Conservation (phyloP, 345 rosid species). For the Clausena lansium region DNA sequence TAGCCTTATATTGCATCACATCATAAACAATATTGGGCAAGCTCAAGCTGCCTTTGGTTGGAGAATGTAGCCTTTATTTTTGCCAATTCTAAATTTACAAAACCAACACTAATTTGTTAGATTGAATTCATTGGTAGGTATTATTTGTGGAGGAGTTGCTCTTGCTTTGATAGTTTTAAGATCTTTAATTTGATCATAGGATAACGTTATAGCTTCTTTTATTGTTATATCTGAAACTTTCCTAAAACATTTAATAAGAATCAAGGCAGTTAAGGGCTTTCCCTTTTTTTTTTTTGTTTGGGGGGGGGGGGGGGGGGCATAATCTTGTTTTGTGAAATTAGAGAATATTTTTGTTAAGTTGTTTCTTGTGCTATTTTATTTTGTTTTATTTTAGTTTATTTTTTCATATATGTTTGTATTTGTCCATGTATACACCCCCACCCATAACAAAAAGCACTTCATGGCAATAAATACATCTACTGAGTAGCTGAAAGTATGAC, state of each 20-base stretch:
- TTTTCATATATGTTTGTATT: not conserved
- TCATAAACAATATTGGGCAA: not conserved
- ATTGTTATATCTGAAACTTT: not conserved
- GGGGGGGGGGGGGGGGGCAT: too few relatives aligned
- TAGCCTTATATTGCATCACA: not conserved
- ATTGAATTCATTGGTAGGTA: not conserved
- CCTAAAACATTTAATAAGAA: not conserved
- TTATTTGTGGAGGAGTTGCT: not conserved
- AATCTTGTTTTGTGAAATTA: not conserved
- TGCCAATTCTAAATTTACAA: not conserved
- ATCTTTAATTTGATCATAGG: not conserved
- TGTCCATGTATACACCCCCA: not conserved
- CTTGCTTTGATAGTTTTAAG: not conserved
- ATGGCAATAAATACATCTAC: not conserved
- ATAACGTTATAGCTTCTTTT: not conserved
- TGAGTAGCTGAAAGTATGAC: slow-evolving; percentile 10
- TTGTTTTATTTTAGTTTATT: not conserved
- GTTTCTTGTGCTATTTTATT: not conserved
- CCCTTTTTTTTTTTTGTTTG: too few relatives aligned
- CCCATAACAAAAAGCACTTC: slow-evolving; percentile 29
- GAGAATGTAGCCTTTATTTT: not conserved
- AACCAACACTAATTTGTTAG: not conserved
- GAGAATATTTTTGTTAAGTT: not conserved
- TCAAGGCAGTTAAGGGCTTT: not conserved
- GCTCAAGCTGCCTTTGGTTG: not conserved